A percentile compares a stretch with the other conserved stretches of the same genome.
Conservation (phyloP, 768 basidiomycete genomes). For the Russula olivacea region DNA sequence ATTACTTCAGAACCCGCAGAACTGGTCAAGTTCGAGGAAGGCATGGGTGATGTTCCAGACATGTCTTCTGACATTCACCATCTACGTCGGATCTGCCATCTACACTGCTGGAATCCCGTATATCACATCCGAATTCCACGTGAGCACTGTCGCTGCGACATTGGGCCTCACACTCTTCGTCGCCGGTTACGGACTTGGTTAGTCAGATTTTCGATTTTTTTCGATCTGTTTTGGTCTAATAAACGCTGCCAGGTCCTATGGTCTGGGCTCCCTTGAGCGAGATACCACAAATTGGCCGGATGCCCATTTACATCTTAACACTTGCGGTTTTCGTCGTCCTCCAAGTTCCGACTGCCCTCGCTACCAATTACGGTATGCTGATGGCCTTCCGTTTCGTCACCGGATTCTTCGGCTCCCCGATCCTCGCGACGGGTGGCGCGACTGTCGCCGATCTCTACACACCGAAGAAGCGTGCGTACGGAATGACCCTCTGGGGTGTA, state of each 20-base stretch:
- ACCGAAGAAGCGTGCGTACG: conserved; percentile 28
- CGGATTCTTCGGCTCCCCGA: conserved; percentile 33
- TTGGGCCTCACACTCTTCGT: conserved; percentile 33
- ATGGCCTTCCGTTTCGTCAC: conserved; percentile 35
- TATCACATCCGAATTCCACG: conserved; percentile 29
- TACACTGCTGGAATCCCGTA: conserved; percentile 31
- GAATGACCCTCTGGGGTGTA: conserved; percentile 30
- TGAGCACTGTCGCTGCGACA: conserved; percentile 30
- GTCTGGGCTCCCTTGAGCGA: conserved; percentile 33
- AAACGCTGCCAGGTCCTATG: conserved; percentile 28
- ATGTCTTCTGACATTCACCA: conserved; percentile 33
- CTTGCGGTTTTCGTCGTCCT: conserved; percentile 32
- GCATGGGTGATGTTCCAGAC: conserved; percentile 33
- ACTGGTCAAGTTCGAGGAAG: conserved; percentile 32
- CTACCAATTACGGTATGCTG: conserved; percentile 31
- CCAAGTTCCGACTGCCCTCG: conserved; percentile 34
- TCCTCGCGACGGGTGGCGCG: conserved; percentile 34
- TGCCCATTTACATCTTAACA: conserved; percentile 33
- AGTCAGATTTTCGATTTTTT: conserved; percentile 7
- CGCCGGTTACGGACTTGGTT: conserved; percentile 27
- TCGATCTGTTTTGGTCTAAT: neutral
- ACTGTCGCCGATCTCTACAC: conserved; percentile 29
- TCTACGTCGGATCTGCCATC: conserved; percentile 36
- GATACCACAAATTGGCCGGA: conserved; percentile 33
- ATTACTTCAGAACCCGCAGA: conserved; percentile 13